phyloP scores from a whole-genome alignment of 768 basidiomycete species.

The Mycena polygramma region DNA sequence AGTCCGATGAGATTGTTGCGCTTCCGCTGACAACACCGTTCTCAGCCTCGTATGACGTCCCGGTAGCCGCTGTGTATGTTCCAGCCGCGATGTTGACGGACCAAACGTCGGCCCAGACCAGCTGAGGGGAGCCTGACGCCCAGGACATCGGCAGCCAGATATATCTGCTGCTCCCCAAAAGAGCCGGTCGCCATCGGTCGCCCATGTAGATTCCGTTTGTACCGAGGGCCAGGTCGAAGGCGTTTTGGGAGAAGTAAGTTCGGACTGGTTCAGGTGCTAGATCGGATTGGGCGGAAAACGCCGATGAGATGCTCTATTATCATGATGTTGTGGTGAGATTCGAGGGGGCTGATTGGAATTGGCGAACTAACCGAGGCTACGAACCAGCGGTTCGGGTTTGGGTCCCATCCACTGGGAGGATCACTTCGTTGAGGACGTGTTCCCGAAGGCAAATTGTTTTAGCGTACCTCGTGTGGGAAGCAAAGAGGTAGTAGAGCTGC shows the following conservation, averaged over 20 bases:
- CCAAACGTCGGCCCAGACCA: constrained; percentile 71
- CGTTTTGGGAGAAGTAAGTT: constrained; percentile 75
- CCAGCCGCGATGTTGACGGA: constrained; percentile 63
- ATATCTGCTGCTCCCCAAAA: constrained; percentile 70
- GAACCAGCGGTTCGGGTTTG: constrained; percentile 74
- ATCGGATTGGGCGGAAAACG: constrained; percentile 70
- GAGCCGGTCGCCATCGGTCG: constrained; percentile 69
- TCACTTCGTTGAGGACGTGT: neutral
- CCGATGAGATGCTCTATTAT: constrained; percentile 49
- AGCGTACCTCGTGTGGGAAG: constrained; percentile 66
- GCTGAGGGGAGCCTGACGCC: constrained; percentile 65
- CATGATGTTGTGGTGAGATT: neutral
- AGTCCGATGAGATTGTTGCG: constrained; percentile 56
- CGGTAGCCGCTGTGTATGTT: constrained; percentile 62
- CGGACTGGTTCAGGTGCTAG: constrained; percentile 63
- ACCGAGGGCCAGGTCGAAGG: constrained; percentile 65
- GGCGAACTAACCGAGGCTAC: constrained; percentile 55
- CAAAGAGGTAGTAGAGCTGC: constrained; percentile 64
- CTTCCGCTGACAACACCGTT: constrained; percentile 62
- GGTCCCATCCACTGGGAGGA: constrained; percentile 60
- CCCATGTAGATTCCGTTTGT: constrained; percentile 70
- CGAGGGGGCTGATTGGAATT: neutral
- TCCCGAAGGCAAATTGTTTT: neutral
- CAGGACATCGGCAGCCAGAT: constrained; percentile 74
- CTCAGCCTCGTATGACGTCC: constrained; percentile 71